Evolutionary conservation across 257 asterid species (phyloP), one percentile per base, ranked within the genome.

Genomic region (Pogostemon cablin): DNA sequence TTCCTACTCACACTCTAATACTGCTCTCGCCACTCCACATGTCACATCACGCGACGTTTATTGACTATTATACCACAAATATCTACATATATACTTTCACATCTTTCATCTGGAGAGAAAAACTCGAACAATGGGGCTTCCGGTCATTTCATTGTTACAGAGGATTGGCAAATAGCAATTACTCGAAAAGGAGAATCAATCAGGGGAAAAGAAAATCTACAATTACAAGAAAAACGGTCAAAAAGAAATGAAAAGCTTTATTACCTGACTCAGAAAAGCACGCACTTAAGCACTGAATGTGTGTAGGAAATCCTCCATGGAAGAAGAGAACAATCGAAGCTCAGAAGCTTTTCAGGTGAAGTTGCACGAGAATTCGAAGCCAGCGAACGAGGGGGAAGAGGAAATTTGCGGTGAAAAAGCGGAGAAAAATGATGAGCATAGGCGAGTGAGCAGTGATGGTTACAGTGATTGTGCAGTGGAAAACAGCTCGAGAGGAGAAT

Each of bases 291-390:
- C 84, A 79, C 80, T 72, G 37, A 62, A 73, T 77, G 65, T 46
- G 80, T 62, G 83, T 52, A 46, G 53, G 77, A 79, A 76, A 34
- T 75, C 78, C 78, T 52, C 79, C 79, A 82, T 82, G 87, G 85
- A 77, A 63, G 85, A 74, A 55, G 79, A 54, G 70, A 50, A 6
- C 35, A 60, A 71, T 69, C 81, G 75, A 77, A 81, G 72, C 79
- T 70, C 65, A 2, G 69, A 9, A 66, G 79, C 75, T 75, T 48
- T 15, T 5, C 20, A 9, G 38, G 76, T 9, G 2, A 65, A 70
- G 42, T 63, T 37, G 4, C 9, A 10, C 46, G 79, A 50, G 58
- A 60, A 62, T 55, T 67, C 76, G 67, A 77, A 68, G 73, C 56
- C 44, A 11, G 49, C 35, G 5, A 20, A n/a, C n/a, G 77, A 42